These are phyloP conservation scores for Umbilicus rupestris DNA, from an alignment of 164 flowering plant genomes.

Conservation along the genomic window DNA sequence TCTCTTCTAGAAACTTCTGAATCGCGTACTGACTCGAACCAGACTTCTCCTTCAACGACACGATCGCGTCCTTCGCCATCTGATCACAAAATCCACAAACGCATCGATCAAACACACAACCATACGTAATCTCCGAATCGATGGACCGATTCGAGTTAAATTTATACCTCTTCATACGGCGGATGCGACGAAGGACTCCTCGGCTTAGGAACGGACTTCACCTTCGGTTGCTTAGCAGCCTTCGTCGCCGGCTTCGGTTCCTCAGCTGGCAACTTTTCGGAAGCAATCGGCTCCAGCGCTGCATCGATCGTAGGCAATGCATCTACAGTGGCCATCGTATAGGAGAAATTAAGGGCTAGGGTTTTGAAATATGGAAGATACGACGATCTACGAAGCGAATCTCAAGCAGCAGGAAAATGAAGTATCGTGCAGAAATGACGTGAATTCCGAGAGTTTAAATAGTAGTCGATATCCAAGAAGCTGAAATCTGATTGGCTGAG, in stretches of 20 bases:
- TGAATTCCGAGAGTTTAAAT: slow-evolving; percentile 19
- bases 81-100: slow-evolving; percentile 13
- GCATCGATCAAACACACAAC: neutral
- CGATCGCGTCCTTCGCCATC: slow-evolving; percentile 60
- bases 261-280: slow-evolving; percentile 18
- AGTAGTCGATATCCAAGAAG: slow-evolving; percentile 11
- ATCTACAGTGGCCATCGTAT: slow-evolving; percentile 29
- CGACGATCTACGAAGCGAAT: neutral
- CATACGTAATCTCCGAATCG: too few species aligned
- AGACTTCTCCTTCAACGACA: slow-evolving; percentile 40
- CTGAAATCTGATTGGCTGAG: slow-evolving; percentile 31
- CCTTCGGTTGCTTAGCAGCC: slow-evolving; percentile 26
- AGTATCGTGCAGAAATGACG: slow-evolving; percentile 12
- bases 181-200: slow-evolving; percentile 37
- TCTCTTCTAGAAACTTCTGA: slow-evolving; percentile 43
- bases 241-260: slow-evolving; percentile 15
- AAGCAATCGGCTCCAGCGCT: neutral
- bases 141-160: neutral
- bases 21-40: slow-evolving; percentile 63
- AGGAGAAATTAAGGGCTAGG: neutral
- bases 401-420: neutral
- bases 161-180: slow-evolving; percentile 40
- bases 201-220: slow-evolving; percentile 25
- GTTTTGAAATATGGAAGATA: neutral
- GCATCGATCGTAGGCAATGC: slow-evolving; percentile 9